These are phyloP conservation scores for Talaromyces sp. DNA, from an alignment of 2,329 filamentous ascomycete species.

Conservation along the genomic window DNA sequence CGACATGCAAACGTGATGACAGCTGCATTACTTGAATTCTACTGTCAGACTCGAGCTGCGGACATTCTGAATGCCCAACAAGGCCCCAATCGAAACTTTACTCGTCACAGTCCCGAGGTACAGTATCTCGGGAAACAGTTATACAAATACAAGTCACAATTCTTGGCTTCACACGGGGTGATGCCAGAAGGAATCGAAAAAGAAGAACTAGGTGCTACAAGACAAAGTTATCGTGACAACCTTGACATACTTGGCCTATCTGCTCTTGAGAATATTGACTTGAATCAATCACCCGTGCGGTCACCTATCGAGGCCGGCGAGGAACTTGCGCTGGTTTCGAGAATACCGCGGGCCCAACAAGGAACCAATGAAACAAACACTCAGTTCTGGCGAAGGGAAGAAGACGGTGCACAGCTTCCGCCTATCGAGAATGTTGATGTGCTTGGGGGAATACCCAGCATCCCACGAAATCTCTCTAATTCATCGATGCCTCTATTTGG, in stretches of 20 bases:
- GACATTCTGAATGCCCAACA: conserved; percentile 47
- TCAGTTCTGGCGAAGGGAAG: conserved; percentile 16
- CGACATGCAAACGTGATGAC: conserved; percentile 47
- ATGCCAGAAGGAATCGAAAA: conserved; percentile 43
- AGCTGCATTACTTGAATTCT: conserved; percentile 49
- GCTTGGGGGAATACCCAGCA: conserved; percentile 27
- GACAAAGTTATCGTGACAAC: conserved; percentile 48
- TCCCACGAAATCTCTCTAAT: conserved; percentile 25
- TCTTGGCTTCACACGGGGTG: conserved; percentile 46
- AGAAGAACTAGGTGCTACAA: conserved; percentile 38
- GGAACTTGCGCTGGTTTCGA: conserved; percentile 27
- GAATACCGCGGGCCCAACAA: conserved; percentile 13
- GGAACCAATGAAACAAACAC: conserved; percentile 17
- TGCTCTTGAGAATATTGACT: conserved; percentile 39
- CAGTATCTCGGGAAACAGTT: conserved; percentile 45
- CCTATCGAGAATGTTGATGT: conserved; percentile 20
- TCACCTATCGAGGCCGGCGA: conserved; percentile 24
- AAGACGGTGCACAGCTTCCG: conserved; percentile 14
- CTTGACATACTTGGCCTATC: conserved; percentile 45
- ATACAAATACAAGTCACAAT: conserved; percentile 46
- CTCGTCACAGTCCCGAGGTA: conserved; percentile 46
- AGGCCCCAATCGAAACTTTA: conserved; percentile 38
- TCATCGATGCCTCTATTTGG: conserved; percentile 29
- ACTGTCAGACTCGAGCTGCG: conserved; percentile 46
- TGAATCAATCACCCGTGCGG: conserved; percentile 23